Conservation (phyloP, 768 basidiomycete genomes). For the Favolaschia claudopus region DNA sequence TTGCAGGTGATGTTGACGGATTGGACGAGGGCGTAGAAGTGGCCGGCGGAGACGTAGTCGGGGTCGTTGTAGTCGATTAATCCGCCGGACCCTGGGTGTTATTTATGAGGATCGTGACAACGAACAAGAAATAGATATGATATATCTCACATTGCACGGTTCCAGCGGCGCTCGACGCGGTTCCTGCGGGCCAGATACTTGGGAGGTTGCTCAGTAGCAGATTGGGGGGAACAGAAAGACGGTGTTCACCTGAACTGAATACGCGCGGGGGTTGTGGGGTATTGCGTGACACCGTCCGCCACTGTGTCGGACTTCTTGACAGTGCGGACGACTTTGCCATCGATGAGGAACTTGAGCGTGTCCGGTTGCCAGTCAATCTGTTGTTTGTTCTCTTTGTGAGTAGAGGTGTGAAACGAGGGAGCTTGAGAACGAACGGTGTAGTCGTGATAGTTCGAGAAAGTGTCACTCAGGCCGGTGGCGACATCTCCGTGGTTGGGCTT, state of each 20-base stretch:
- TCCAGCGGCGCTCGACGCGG: slow-evolving; percentile 63
- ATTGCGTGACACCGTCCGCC: slow-evolving; percentile 64
- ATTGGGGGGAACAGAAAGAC: background rate
- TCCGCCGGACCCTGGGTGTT: slow-evolving; percentile 36
- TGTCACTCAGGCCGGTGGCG: slow-evolving; percentile 61
- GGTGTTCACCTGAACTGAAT: slow-evolving; percentile 74
- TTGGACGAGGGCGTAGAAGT: slow-evolving; percentile 73
- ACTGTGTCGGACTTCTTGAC: slow-evolving; percentile 66
- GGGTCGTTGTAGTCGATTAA: slow-evolving; percentile 85
- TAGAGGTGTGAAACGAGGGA: background rate
- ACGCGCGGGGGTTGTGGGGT: slow-evolving; percentile 81
- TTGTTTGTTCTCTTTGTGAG: no score
- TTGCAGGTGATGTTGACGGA: slow-evolving; percentile 71
- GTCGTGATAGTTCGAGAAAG: slow-evolving; percentile 76
- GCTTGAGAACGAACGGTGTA: slow-evolving; percentile 62
- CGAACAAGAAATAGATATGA: background rate
- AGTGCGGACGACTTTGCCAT: slow-evolving; percentile 75
- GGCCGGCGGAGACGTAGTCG: slow-evolving; percentile 76
- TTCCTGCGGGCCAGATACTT: slow-evolving; percentile 86
- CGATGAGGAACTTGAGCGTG: slow-evolving; percentile 69
- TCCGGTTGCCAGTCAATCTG: slow-evolving; percentile 87
- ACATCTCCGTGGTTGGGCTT: slow-evolving; percentile 56
- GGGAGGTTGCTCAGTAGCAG: slow-evolving; percentile 15
- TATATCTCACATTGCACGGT: slow-evolving; percentile 73
- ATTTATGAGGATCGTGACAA: background rate